These are phyloP conservation scores for Ilex paraguariensis DNA, from an alignment of 305 asterid genomes.

Conservation along the genomic window DNA sequence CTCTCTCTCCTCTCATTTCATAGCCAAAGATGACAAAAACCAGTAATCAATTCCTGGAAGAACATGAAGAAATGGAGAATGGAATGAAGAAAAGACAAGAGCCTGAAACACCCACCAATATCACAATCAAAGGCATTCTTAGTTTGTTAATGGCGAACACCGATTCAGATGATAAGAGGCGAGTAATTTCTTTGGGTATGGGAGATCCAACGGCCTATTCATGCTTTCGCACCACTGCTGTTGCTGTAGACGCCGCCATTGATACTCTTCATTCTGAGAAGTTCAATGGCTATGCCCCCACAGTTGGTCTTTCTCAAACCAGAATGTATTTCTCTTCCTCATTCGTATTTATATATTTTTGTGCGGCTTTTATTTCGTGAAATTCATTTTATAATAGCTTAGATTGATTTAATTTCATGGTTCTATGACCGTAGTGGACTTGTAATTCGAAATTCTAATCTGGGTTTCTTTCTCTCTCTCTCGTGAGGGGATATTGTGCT, in stretches of 20 bases:
- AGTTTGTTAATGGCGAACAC: constrained; percentile 39
- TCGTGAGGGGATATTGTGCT: too few relatives aligned
- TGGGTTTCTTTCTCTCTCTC: too few relatives aligned
- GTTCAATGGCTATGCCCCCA: constrained; percentile 73
- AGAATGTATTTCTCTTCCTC: constrained; percentile 35
- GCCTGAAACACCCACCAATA: constrained; percentile 32
- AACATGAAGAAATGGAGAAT: neutral
- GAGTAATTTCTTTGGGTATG: constrained; percentile 58
- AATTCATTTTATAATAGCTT: neutral
- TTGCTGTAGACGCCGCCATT: constrained; percentile 50
- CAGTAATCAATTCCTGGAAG: too few relatives aligned
- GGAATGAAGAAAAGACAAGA: constrained; percentile 11
- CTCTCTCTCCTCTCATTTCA: too few relatives aligned
- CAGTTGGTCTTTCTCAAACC: constrained; percentile 68
- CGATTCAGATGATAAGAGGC: constrained; percentile 10
- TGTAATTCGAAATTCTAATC: too few relatives aligned
- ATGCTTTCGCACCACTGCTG: constrained; percentile 47
- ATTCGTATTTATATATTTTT: neutral
- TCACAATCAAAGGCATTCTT: constrained; percentile 62
- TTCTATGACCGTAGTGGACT: neutral
- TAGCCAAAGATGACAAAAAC: too few relatives aligned
- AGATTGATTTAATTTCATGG: neutral
- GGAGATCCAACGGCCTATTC: constrained; percentile 71
- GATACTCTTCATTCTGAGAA: constrained; percentile 48
- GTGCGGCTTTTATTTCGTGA: too few relatives aligned